These are phyloP conservation scores for Omphalotus guepiniiformis DNA, from an alignment of 768 basidiomycete genomes.

Conservation along the genomic window DNA sequence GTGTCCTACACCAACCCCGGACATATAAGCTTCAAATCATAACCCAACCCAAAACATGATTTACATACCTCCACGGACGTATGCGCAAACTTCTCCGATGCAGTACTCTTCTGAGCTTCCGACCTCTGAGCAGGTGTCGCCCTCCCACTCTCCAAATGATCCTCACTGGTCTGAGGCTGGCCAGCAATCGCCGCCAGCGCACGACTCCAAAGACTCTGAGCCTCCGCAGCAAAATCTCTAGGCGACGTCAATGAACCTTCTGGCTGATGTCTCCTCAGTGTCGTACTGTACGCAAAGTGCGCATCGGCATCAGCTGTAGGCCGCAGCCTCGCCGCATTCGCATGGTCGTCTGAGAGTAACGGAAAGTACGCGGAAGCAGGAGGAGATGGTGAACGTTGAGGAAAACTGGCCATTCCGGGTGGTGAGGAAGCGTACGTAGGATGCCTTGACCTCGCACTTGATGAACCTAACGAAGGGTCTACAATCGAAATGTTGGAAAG, in stretches of 20 bases:
- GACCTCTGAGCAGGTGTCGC: constrained; percentile 20
- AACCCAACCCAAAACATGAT: constrained; percentile 3
- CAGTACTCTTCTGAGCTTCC: constrained; percentile 43
- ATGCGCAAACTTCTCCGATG: constrained; percentile 67
- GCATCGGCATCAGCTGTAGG: constrained; percentile 60
- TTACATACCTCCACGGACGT: constrained; percentile 56
- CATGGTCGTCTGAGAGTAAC: constrained; percentile 42
- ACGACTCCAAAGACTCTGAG: constrained; percentile 48
- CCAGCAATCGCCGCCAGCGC: constrained; percentile 37
- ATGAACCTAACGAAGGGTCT: constrained; percentile 2
- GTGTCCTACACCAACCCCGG: constrained; percentile 62
- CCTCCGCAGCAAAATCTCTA: constrained; percentile 45
- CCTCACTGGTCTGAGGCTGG: constrained; percentile 24
- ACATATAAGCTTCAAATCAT: constrained; percentile 8
- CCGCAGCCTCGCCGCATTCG: constrained; percentile 40
- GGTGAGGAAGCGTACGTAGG: neutral
- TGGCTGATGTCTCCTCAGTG: constrained; percentile 61
- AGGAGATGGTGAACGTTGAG: constrained; percentile 46
- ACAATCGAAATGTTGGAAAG: neutral
- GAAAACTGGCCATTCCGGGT: neutral
- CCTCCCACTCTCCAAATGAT: constrained; percentile 37
- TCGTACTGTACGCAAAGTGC: constrained; percentile 84
- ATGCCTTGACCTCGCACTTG: neutral
- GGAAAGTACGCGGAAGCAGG: constrained; percentile 83
- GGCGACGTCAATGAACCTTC: constrained; percentile 47